Conservation (phyloP, 345 rosid genomes). For the Acer yangbiense region DNA sequence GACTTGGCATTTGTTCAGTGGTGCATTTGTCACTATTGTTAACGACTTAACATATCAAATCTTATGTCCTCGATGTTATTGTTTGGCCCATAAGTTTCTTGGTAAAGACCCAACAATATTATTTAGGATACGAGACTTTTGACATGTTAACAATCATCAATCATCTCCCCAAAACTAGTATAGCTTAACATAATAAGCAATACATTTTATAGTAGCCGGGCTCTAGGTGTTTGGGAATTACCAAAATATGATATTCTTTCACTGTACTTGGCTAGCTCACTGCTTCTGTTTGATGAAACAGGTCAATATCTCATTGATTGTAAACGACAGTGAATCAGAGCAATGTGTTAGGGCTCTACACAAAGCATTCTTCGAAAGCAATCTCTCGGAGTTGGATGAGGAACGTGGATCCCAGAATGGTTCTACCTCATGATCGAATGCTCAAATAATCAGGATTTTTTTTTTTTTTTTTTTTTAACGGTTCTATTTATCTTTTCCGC, state of each 20-base stretch:
- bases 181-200: background rate
- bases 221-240: background rate
- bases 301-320: constrained; percentile 94
- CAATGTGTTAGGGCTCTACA: constrained; percentile 86
- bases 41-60: background rate
- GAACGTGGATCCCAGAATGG: constrained; percentile 37
- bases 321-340: constrained; percentile 81
- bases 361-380: constrained; percentile 65
- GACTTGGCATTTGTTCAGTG: background rate
- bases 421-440: constrained; percentile 29
- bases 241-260: background rate
- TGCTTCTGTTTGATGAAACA: constrained; percentile 21
- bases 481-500: background rate
- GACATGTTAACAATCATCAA: too few species aligned
- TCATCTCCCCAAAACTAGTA: too few species aligned
- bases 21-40: background rate
- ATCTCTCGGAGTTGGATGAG: constrained; percentile 44
- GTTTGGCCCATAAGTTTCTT: too few species aligned
- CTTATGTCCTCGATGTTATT: too few species aligned
- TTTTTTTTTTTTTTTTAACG: background rate
- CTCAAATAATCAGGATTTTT: background rate
- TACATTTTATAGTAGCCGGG: background rate
- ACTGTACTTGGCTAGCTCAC: background rate
- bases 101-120: too few species aligned
- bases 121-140: too few species aligned